Conservation (phyloP, 106 monocot genomes). For the Dactylorhiza incarnata region DNA sequence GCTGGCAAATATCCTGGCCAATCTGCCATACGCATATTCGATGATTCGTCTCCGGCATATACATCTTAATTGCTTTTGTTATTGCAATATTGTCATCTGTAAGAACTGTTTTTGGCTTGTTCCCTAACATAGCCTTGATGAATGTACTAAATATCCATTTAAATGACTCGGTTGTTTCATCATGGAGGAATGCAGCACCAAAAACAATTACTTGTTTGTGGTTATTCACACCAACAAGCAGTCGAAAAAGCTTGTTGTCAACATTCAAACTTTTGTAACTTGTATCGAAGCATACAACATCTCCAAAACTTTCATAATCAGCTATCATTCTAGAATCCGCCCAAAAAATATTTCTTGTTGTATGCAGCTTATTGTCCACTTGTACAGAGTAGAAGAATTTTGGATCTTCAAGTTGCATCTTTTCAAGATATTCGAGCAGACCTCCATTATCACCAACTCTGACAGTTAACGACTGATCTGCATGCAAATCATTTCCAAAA, state of each 20-base stretch:
- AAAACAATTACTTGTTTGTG: slow-evolving; percentile 21
- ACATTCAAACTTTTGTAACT: slow-evolving; percentile 11
- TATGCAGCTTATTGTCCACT: slow-evolving; percentile 2
- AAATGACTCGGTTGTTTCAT: slow-evolving; percentile 11
- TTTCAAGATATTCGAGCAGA: slow-evolving; percentile 8
- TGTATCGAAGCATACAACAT: slow-evolving; percentile 23
- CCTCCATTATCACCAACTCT: slow-evolving; percentile 3
- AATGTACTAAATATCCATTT: slow-evolving; percentile 18
- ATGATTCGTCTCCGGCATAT: slow-evolving; percentile 1
- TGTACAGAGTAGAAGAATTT: slow-evolving; percentile 10
- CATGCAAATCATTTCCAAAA: slow-evolving; percentile 3
- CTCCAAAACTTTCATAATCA: slow-evolving; percentile 21
- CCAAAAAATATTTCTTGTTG: slow-evolving; percentile 13
- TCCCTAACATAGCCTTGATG: slow-evolving; percentile 17
- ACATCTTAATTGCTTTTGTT: neutral
- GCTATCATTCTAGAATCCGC: slow-evolving; percentile 11
- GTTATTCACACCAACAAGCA: slow-evolving; percentile 22
- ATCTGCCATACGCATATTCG: slow-evolving; percentile 23
- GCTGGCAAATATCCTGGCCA: slow-evolving; percentile 14
- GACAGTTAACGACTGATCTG: neutral
- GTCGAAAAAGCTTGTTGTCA: slow-evolving; percentile 1
- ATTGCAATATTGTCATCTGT: slow-evolving; percentile 12
- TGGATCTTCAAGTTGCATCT: slow-evolving; percentile 6
- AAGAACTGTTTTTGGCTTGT: slow-evolving; percentile 15
- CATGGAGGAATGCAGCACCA: slow-evolving; percentile 16